Percentiles rank a stretch among this genome's conserved stretches.
These are phyloP conservation scores for Omphalotus olearius DNA, from an alignment of 1,284 basidiomycete genomes.

Conservation along the genomic window DNA sequence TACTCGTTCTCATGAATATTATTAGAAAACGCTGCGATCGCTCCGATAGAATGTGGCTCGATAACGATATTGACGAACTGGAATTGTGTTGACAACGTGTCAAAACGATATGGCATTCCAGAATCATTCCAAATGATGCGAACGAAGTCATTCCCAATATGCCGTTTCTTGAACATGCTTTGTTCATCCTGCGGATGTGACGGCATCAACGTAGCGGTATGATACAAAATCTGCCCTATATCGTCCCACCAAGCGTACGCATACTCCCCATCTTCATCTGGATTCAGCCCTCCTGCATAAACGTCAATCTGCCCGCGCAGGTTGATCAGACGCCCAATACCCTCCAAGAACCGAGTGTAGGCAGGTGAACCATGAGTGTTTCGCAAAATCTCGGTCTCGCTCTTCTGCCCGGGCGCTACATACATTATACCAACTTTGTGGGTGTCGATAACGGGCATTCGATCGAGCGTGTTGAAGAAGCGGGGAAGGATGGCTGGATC, in stretches of 20 bases:
- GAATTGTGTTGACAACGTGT: constrained; percentile 90
- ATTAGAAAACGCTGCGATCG: constrained; percentile 77
- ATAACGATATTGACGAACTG: constrained; percentile 98
- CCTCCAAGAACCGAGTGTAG: constrained; percentile 90
- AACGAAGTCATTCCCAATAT: constrained; percentile 94
- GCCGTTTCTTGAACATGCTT: constrained; percentile 83
- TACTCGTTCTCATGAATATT: constrained; percentile 83
- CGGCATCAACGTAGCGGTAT: constrained; percentile 98
- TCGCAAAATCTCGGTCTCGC: constrained; percentile 83
- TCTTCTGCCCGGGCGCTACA: constrained; percentile 87
- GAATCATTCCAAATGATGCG: constrained; percentile 98
- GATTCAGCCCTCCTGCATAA: constrained; percentile 91
- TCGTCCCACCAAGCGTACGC: constrained; percentile 99
- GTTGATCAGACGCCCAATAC: constrained; percentile 85
- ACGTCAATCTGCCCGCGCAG: constrained; percentile 91
- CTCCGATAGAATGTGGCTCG: constrained; percentile 86
- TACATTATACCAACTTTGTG: constrained; percentile 97
- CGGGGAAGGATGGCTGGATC: constrained; percentile 49
- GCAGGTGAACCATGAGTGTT: constrained; percentile 94
- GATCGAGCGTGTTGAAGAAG: constrained; percentile 74
- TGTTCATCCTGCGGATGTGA: constrained; percentile 59
- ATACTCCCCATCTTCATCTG: constrained; percentile 88
- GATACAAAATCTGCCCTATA: constrained; percentile 93
- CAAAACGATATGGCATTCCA: constrained; percentile 82
- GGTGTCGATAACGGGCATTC: constrained; percentile 93